Conservation (phyloP, 345 rosid genomes). For the Camelina laxa region DNA sequence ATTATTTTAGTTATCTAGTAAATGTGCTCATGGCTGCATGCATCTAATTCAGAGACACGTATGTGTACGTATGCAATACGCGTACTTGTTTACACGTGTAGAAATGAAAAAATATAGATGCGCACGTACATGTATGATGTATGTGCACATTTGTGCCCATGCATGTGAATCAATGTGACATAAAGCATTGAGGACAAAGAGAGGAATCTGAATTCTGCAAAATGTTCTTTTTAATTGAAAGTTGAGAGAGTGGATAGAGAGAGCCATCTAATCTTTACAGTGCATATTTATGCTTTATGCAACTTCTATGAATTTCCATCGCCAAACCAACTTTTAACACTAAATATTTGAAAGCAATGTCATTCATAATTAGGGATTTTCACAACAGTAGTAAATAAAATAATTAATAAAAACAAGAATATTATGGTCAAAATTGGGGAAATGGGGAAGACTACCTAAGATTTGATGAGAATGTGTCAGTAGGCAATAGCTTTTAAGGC, state of each 20-base stretch:
- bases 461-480: constrained; percentile 47
- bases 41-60: neutral
- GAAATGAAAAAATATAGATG: constrained; percentile 3
- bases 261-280: constrained; percentile 11
- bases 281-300: constrained; percentile 17
- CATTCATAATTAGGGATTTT: too few relatives aligned
- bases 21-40: neutral
- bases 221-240: constrained; percentile 27
- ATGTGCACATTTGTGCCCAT: constrained; percentile 20
- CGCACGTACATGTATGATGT: constrained; percentile 23
- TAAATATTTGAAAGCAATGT: too few relatives aligned
- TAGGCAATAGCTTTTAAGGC: constrained; percentile 14
- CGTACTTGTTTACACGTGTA: neutral
- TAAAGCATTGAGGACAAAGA: constrained; percentile 34
- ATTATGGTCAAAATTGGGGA: constrained; percentile 39
- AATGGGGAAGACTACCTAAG: constrained; percentile 42
- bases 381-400: neutral
- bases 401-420: constrained; percentile 28
- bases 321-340: neutral
- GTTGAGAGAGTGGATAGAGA: constrained; percentile 17
- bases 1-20: neutral
- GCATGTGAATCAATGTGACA: constrained; percentile 41
- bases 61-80: neutral
- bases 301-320: constrained; percentile 1
- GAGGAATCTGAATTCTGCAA: constrained; percentile 34